A percentile compares a stretch with the other conserved stretches of the same genome.
phyloP scores from a whole-genome alignment of 2,329 filamentous ascomycete species.

The Colletotrichum lini region DNA sequence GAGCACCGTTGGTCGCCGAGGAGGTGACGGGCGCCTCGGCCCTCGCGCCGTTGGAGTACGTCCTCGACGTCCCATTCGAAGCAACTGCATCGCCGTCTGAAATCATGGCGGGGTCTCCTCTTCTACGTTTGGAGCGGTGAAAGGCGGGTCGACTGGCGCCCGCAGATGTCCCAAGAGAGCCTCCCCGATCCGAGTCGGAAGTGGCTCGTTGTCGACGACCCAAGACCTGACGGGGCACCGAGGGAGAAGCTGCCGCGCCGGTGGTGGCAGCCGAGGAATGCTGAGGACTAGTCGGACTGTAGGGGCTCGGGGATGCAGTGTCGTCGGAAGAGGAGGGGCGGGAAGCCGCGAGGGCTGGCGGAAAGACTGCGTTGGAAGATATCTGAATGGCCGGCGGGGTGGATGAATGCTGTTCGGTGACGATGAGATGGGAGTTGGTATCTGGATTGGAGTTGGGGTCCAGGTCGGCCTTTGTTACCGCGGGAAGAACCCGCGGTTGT shows the following conservation, averaged over 20 bases:
- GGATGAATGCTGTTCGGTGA: conserved; percentile 75
- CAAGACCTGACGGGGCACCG: conserved; percentile 58
- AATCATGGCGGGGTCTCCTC: conserved; percentile 74
- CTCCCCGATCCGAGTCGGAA: conserved; percentile 55
- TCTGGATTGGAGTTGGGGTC: conserved; percentile 52
- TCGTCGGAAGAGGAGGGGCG: conserved; percentile 43
- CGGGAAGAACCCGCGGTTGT: conserved; percentile 56
- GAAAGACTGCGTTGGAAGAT: conserved; percentile 63
- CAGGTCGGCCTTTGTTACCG: conserved; percentile 57
- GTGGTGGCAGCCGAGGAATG: conserved; percentile 50
- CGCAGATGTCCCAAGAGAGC: conserved; percentile 45
- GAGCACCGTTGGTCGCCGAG: conserved; percentile 61
- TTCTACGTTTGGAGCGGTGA: conserved; percentile 65
- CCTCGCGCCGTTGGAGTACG: conserved; percentile 71
- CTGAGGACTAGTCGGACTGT: conserved; percentile 40
- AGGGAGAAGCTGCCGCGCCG: conserved; percentile 60
- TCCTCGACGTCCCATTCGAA: conserved; percentile 67
- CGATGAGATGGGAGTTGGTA: conserved; percentile 52
- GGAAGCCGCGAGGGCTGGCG: conserved; percentile 54
- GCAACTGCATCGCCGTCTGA: conserved; percentile 67
- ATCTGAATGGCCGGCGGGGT: conserved; percentile 67
- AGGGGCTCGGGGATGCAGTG: conserved; percentile 42
- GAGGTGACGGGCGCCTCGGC: conserved; percentile 55
- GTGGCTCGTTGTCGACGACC: conserved; percentile 69
- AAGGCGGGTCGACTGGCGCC: conserved; percentile 44